Base-by-base conservation (phyloP, 2,329 filamentous ascomycete species). In the Periconia sp. region DNA sequence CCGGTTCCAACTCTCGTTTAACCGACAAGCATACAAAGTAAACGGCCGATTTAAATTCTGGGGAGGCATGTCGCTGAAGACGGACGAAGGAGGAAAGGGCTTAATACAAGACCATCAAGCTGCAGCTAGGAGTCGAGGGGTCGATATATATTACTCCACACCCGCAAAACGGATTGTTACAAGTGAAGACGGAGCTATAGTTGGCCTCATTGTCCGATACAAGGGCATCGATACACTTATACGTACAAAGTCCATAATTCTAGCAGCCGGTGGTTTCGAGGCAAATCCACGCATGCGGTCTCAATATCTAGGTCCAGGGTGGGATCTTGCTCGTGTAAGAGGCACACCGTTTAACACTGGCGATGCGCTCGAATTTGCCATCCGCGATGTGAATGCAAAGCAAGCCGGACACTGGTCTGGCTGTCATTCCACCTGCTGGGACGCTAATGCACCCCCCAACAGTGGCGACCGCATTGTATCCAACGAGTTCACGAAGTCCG, bases 401-500 rank as follows among this genome's bases (percentile, higher is more conserved):
- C 66, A 72, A 12, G 74, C 71, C 0, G 84, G 84, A 0, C 76
- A 86, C 55, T 86, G 80, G 75, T 81, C 80, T 0, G 84, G 84
- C 0, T 87, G 84, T 52, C 85, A 87, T 57, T 79, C 80, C 1
- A 79, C 81, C 0, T 78, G 78, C 4, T 87, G 85, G 84, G 84
- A 88, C 56, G 82, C 81, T 1, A 78, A 85, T 55, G 78, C 84
- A 0, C 74, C 78, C 0, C 61, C 75, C 0, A 60, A 81, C 47
- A 69, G 70, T 0, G 84, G 84, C 4, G 79, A 86, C 51, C 74
- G 81, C 2, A 68, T 67, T n/a, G 66, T 81, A 2, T 83, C 84
- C 3, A 87, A 88, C 54, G 78, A 86, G 60, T 86, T 79, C 57
- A 88, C 84, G 5, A 88, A 88, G 57, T 85, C 80, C 1, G 85